phyloP scores from a whole-genome alignment of 495 filamentous ascomycete species.

The Ramalina intermedia region DNA sequence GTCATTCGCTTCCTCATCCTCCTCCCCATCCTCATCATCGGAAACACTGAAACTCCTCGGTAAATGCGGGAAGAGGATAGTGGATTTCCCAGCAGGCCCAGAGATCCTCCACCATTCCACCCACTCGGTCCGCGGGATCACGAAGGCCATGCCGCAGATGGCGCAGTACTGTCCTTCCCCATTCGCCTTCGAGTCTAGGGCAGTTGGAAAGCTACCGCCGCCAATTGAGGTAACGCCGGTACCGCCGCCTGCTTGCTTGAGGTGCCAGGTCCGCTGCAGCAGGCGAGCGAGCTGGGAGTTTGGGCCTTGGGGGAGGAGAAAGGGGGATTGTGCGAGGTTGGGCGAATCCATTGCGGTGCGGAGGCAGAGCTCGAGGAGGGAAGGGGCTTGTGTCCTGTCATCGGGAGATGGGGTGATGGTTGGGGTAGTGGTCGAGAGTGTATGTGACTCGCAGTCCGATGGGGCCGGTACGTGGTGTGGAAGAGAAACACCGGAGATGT shows the following conservation, averaged over 20 bases:
- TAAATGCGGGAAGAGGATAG: too few relatives aligned
- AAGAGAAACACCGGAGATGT: slow-evolving; percentile 29
- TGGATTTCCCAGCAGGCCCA: neutral
- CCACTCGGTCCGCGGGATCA: slow-evolving; percentile 51
- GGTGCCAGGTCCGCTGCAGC: slow-evolving; percentile 26
- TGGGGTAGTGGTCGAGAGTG: neutral
- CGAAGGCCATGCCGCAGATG: slow-evolving; percentile 40
- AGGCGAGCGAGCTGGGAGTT: slow-evolving; percentile 27
- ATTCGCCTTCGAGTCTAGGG: neutral
- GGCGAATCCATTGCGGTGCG: slow-evolving; percentile 29
- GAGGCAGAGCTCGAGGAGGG: slow-evolving; percentile 45
- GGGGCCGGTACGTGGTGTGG: slow-evolving; percentile 5
- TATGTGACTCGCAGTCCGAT: neutral
- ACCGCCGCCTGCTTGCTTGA: slow-evolving; percentile 28
- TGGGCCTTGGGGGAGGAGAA: slow-evolving; percentile 28
- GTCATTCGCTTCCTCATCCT: neutral
- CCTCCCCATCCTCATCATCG: neutral
- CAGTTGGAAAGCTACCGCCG: neutral
- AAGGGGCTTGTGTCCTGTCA: slow-evolving; percentile 24
- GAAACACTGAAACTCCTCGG: too few relatives aligned
- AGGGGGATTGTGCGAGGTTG: slow-evolving; percentile 25
- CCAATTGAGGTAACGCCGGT: neutral
- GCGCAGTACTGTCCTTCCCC: slow-evolving; percentile 37
- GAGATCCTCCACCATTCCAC: slow-evolving; percentile 53
- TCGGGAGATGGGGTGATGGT: neutral